Percentiles rank a stretch among this genome's conserved stretches.
phyloP scores from a whole-genome alignment of 2,329 filamentous ascomycete species.

The Monilinia polystroma region DNA sequence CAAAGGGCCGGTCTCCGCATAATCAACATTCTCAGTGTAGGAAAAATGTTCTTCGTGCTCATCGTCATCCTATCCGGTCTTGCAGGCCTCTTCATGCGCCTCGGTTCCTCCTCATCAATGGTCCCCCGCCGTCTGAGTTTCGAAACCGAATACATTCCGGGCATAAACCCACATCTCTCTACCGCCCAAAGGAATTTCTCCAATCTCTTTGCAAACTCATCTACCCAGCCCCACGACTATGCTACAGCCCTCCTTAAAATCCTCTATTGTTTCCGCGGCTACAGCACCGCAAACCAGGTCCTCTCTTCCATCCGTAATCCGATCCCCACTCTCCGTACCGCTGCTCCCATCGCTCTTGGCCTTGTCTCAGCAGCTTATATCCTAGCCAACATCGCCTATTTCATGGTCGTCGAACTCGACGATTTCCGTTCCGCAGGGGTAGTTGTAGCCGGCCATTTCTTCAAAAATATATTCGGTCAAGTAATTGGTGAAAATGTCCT shows the following conservation, averaged over 20 bases:
- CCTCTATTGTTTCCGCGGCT: slow-evolving; percentile 55
- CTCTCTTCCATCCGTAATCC: slow-evolving; percentile 58
- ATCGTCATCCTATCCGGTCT: slow-evolving; percentile 48
- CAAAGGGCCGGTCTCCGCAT: slow-evolving; percentile 49
- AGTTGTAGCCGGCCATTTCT: slow-evolving; percentile 57
- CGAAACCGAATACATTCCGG: slow-evolving; percentile 26
- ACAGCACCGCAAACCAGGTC: slow-evolving; percentile 56
- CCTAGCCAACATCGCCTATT: slow-evolving; percentile 58
- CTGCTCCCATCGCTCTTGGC: slow-evolving; percentile 54
- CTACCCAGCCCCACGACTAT: slow-evolving; percentile 45
- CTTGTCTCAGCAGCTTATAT: slow-evolving; percentile 56
- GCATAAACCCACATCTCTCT: slow-evolving; percentile 25
- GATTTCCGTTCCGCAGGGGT: slow-evolving; percentile 54
- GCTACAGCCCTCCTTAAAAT: slow-evolving; percentile 55
- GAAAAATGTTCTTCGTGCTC: slow-evolving; percentile 51
- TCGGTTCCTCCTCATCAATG: slow-evolving; percentile 33
- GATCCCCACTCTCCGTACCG: slow-evolving; percentile 56
- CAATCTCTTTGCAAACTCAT: slow-evolving; percentile 44
- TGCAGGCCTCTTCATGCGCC: slow-evolving; percentile 42
- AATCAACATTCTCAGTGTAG: slow-evolving; percentile 49
- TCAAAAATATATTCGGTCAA: slow-evolving; percentile 51
- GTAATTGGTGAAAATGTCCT: slow-evolving; percentile 46
- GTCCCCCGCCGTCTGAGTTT: slow-evolving; percentile 29
- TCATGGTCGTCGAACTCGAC: slow-evolving; percentile 56
- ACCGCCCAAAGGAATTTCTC: slow-evolving; percentile 46